Percentiles rank a stretch among this genome's conserved stretches.
Evolutionary conservation across 371 early-diverging fungal species (phyloP).

Genomic region (Syncephalastrum contaminatum): DNA sequence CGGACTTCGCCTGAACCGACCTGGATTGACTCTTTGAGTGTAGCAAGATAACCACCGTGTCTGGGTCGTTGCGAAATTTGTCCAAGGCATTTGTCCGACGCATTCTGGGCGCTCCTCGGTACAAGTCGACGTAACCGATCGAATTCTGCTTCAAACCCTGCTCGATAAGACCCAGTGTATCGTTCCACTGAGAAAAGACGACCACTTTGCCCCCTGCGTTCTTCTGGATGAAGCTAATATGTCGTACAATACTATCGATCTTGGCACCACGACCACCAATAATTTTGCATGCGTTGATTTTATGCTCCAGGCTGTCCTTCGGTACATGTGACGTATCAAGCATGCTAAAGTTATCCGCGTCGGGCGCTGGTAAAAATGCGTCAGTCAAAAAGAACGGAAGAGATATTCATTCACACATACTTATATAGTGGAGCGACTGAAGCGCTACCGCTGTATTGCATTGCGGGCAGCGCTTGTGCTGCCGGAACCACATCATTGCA

Average conservation of each 20-base stretch:
- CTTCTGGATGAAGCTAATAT: conserved; percentile 49
- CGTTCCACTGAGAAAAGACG: conserved; percentile 72
- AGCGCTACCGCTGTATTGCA: conserved; percentile 23
- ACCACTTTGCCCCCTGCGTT: conserved; percentile 55
- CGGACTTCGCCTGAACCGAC: conserved; percentile 11
- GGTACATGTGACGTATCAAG: no score
- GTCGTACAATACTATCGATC: conserved; percentile 62
- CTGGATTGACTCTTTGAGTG: conserved; percentile 55
- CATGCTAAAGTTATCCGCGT: no score
- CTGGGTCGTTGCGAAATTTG: conserved; percentile 37
- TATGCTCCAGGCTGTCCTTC: neutral
- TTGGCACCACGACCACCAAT: conserved; percentile 38
- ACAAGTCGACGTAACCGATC: conserved; percentile 46
- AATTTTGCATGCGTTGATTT: neutral
- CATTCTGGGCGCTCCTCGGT: neutral
- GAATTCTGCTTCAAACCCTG: conserved; percentile 47
- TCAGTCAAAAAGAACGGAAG: no score
- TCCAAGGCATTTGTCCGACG: conserved; percentile 13
- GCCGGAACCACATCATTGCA: conserved; percentile 27
- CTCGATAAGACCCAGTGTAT: conserved; percentile 54
- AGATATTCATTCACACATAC: no score
- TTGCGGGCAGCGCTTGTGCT: conserved; percentile 29
- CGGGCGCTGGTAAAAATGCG: no score
- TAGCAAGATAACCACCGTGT: conserved; percentile 48
- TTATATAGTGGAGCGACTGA: neutral